Conservation (phyloP, 768 basidiomycete species). For the Podaxis sp. region DNA sequence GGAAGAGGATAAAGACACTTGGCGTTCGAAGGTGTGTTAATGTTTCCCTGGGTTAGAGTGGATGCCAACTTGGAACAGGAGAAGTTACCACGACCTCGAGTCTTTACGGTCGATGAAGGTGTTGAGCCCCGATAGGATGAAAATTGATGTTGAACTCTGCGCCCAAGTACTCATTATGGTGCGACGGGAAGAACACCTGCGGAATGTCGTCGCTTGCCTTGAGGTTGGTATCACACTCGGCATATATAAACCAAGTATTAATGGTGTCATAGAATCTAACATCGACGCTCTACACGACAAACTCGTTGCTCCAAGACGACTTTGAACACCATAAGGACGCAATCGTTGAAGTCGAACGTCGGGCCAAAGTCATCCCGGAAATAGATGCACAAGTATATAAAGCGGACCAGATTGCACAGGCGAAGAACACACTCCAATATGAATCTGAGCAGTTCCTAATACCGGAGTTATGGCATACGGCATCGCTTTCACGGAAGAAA, state of each 20-base stretch:
- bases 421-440: conserved; percentile 66
- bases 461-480: conserved; percentile 65
- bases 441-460: conserved; percentile 69
- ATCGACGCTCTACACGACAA: conserved; percentile 49
- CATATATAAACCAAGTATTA: not conserved
- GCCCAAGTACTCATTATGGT: conserved; percentile 71
- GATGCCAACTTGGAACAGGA: conserved; percentile 25
- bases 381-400: conserved; percentile 49
- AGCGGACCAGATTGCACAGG: conserved; percentile 55
- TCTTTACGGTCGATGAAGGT: conserved; percentile 47
- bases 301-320: conserved; percentile 54
- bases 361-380: conserved; percentile 45
- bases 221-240: conserved; percentile 35
- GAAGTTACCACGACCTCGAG: conserved; percentile 64
- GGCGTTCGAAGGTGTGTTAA: conserved; percentile 26
- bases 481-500: conserved; percentile 56
- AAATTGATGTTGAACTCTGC: conserved; percentile 75
- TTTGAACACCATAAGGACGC: conserved; percentile 50
- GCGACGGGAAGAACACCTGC: conserved; percentile 65
- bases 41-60: conserved; percentile 3
- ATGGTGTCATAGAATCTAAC: conserved; percentile 43
- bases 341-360: conserved; percentile 44
- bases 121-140: conserved; percentile 63
- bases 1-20: conserved; percentile 13
- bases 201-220: conserved; percentile 59